Conservation (phyloP, 75 land plant species). For the Sequoiadendron giganteum region DNA sequence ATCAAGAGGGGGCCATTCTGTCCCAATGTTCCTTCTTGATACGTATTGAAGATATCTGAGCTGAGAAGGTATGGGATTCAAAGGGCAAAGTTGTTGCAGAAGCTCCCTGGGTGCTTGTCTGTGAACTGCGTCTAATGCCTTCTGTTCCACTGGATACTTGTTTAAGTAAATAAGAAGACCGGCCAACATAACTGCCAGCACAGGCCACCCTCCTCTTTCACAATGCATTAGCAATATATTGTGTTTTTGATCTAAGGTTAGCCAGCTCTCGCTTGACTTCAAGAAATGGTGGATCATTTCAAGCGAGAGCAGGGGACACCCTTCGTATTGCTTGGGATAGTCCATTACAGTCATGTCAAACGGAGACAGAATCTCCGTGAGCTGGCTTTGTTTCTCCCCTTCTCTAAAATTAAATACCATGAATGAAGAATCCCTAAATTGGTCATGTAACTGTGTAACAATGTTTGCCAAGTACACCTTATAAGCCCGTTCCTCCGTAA, state of each 20-base stretch:
- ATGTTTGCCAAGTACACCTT: constrained; percentile 67
- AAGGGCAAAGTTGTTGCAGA: constrained; percentile 43
- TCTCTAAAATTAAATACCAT: constrained; percentile 87
- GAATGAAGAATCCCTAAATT: constrained; percentile 81
- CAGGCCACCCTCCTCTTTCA: constrained; percentile 86
- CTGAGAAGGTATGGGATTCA: constrained; percentile 79
- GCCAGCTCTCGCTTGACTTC: constrained; percentile 77
- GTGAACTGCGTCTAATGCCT: constrained; percentile 61
- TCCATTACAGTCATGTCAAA: constrained; percentile 95
- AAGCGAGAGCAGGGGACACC: constrained; percentile 72
- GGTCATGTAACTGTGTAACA: constrained; percentile 74
- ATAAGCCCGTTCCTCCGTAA: constrained; percentile 73
- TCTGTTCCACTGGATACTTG: constrained; percentile 58
- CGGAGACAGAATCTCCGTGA: constrained; percentile 70
- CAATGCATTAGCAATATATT: constrained; percentile 74
- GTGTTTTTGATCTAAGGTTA: constrained; percentile 62
- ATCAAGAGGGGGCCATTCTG: constrained; percentile 76
- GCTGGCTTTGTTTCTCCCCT: constrained; percentile 74
- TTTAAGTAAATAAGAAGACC: constrained; percentile 67
- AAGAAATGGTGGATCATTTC: constrained; percentile 83
- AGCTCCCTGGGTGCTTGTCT: constrained; percentile 68
- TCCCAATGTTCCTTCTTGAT: constrained; percentile 46
- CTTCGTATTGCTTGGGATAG: constrained; percentile 77
- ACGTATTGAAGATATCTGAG: constrained; percentile 76
- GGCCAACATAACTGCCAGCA: constrained; percentile 72